These are phyloP conservation scores for Mycena rebaudengoi DNA, from an alignment of 768 basidiomycete genomes.

Conservation along the genomic window DNA sequence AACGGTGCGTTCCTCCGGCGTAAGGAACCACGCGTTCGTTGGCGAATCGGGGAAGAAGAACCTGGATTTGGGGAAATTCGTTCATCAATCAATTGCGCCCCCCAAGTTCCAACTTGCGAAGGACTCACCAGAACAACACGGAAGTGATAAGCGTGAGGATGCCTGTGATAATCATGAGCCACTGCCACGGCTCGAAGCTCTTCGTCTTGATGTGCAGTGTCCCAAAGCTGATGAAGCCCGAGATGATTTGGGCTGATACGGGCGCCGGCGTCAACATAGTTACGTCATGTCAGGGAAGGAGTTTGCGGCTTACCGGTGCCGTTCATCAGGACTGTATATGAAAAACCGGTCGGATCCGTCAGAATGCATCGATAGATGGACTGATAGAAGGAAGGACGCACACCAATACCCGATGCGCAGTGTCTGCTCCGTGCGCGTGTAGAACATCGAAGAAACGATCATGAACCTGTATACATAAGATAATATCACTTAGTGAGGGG, in stretches of 20 bases:
- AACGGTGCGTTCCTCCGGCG: slow-evolving; percentile 54
- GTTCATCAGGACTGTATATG: slow-evolving; percentile 72
- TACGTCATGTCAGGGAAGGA: not conserved
- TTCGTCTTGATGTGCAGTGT: slow-evolving; percentile 53
- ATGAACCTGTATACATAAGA: slow-evolving; percentile 68
- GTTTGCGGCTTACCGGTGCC: slow-evolving; percentile 59
- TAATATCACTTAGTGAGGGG: not conserved
- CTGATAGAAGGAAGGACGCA: slow-evolving; percentile 42
- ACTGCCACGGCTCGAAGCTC: slow-evolving; percentile 63
- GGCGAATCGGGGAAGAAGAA: slow-evolving; percentile 70
- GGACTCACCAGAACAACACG: slow-evolving; percentile 59
- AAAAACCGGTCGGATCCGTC: not conserved
- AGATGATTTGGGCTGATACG: slow-evolving; percentile 59
- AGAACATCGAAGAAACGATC: slow-evolving; percentile 85
- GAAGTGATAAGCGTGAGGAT: slow-evolving; percentile 28
- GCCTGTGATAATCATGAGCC: slow-evolving; percentile 40
- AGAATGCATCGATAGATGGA: too few relatives aligned
- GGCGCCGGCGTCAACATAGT: not conserved
- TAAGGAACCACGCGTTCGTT: slow-evolving; percentile 67
- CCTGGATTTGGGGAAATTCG: slow-evolving; percentile 54
- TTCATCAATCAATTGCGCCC: slow-evolving; percentile 47
- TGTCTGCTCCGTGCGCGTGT: slow-evolving; percentile 79
- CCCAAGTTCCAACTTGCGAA: slow-evolving; percentile 45
- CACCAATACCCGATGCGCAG: slow-evolving; percentile 82
- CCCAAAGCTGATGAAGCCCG: slow-evolving; percentile 61